Percentiles rank a stretch among this genome's conserved stretches.
Evolutionary conservation across 768 basidiomycete species (phyloP).

Genomic region (Termitomyces sp.): DNA sequence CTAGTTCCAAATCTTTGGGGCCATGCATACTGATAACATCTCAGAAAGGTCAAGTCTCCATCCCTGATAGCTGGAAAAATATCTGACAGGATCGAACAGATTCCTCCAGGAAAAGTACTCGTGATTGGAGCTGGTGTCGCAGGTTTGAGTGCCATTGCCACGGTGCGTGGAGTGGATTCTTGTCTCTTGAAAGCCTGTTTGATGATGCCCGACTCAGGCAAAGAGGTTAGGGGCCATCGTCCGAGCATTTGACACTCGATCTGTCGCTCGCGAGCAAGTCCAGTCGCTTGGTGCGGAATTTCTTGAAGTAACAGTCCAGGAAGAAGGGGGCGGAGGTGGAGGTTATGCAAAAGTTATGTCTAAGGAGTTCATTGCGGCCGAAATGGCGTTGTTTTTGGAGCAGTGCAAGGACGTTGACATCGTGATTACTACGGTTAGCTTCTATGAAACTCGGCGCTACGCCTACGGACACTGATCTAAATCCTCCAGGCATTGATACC

Average conservation of each 20-base stretch:
- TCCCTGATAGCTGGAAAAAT: not conserved
- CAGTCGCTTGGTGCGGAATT: conserved; percentile 89
- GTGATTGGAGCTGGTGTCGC: conserved; percentile 89
- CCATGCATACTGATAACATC: not conserved
- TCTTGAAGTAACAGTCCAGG: conserved; percentile 72
- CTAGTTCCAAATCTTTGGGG: not conserved
- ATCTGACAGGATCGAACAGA: conserved; percentile 34
- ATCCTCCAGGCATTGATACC: conserved; percentile 67
- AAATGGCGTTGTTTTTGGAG: conserved; percentile 84
- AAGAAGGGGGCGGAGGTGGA: conserved; percentile 78
- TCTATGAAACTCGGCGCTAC: not conserved
- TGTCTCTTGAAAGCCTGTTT: not conserved
- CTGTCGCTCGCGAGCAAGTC: conserved; percentile 84
- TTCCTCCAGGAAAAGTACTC: conserved; percentile 81
- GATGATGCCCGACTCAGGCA: conserved; percentile 38
- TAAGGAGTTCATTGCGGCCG: conserved; percentile 83
- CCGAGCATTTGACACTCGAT: conserved; percentile 81
- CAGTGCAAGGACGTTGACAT: conserved; percentile 90
- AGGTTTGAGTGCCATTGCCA: conserved; percentile 83
- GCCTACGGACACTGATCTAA: not conserved
- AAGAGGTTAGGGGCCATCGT: conserved; percentile 84
- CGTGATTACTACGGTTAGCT: conserved; percentile 71
- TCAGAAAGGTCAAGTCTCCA: conserved; percentile 25
- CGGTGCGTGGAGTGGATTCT: conserved; percentile 35
- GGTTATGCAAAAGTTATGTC: conserved; percentile 92